phyloP scores from a whole-genome alignment of 805 yeast species.

The Saccharomycopsis sp. region DNA sequence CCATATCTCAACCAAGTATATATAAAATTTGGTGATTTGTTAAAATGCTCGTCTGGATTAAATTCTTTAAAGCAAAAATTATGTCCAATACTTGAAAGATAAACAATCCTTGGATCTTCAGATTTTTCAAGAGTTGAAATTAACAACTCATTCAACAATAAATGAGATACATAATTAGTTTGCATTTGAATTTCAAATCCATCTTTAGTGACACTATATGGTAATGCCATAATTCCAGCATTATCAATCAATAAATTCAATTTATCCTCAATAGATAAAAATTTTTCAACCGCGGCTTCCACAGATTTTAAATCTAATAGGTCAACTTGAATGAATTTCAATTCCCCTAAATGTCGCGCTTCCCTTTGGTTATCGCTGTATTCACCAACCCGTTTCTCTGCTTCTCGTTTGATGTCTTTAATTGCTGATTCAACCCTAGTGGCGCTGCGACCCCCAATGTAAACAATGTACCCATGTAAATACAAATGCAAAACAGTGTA shows the following conservation, averaged over 20 bases:
- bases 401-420: constrained; percentile 47
- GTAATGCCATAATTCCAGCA: constrained; percentile 79
- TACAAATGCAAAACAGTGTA: constrained; percentile 68
- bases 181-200: constrained; percentile 76
- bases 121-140: constrained; percentile 25
- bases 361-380: constrained; percentile 18
- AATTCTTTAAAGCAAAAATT: constrained; percentile 43
- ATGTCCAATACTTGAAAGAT: constrained; percentile 63
- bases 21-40: constrained; percentile 54
- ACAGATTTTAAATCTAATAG: constrained; percentile 36
- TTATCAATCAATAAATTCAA: constrained; percentile 64
- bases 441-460: constrained; percentile 64
- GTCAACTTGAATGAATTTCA: constrained; percentile 49
- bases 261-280: constrained; percentile 35
- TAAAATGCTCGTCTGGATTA: constrained; percentile 41
- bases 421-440: constrained; percentile 52
- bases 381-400: constrained; percentile 30
- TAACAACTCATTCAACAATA: constrained; percentile 56
- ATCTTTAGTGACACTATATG: constrained; percentile 55
- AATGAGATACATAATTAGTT: constrained; percentile 71
- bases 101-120: constrained; percentile 39
- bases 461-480: constrained; percentile 70
- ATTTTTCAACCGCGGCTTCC: constrained; percentile 34
- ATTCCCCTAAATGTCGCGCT: constrained; percentile 38
- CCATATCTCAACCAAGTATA: constrained; percentile 79